Evolutionary conservation across 345 rosid species (phyloP), one percentile per base, ranked within the genome.

Genomic region (Murraya paniculata): DNA sequence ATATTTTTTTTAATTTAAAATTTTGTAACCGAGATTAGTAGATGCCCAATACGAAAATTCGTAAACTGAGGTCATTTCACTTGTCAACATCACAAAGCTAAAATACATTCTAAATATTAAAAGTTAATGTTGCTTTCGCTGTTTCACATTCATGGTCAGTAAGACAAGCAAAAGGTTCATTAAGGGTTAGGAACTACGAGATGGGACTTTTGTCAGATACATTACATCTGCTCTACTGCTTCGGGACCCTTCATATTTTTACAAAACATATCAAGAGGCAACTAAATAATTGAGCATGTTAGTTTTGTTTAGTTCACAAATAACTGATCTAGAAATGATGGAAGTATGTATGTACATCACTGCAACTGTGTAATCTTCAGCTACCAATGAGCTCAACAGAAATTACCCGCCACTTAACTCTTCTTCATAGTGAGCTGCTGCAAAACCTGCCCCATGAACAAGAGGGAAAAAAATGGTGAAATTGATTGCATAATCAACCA

Each of bases 401-500:
- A 79, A 65, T 71, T 75, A 74, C 73, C 77, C 27, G 76, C 71
- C 39, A 50, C 79, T 31, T 10, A 33, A 55, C 76, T 78, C 73
- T 62, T 78, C 73, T 41, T 39, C 48, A 4, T 59, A n/a, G 4
- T 56, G 41, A 18, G 78, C 10, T 68, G 22, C 41, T 60, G n/a
- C 16, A 13, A 35, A 45, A 64, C 75, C 79, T 80, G 81, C 70
- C 62, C 27, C 18, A 24, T 53, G 28, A 14, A 70, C 16, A 24
- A 22, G 30, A 11, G 4, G 28, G n/a, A 45, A 45, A 41, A 35
- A 71, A 10, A 59, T 13, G 0, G 8, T 14, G 36, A 55, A 64
- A 31, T 45, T 30, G 38, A 16, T 22, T 75, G 7, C 31, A 6
- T 7, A 18, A 21, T 64, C 68, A 35, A 65, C 1, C 10, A 7